Conservation (phyloP, 2,329 filamentous ascomycete genomes). For the Pyricularia grisea region DNA sequence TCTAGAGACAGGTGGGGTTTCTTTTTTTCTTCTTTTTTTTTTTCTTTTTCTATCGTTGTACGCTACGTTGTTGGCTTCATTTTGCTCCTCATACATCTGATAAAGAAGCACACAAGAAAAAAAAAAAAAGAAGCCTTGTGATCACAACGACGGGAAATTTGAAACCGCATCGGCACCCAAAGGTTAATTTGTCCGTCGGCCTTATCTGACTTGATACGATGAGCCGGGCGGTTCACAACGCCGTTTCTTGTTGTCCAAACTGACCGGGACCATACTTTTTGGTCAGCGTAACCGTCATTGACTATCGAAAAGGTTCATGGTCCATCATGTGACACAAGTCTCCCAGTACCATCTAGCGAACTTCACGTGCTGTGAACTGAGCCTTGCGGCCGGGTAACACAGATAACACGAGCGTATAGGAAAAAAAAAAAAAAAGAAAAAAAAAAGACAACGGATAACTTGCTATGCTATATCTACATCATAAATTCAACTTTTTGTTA, state of each 20-base stretch:
- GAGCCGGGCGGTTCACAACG: neutral
- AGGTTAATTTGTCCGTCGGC: neutral
- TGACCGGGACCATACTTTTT: neutral
- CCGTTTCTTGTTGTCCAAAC: neutral
- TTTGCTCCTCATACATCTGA: too few species aligned
- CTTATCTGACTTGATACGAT: neutral
- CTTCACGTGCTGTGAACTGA: neutral
- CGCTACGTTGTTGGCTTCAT: too few species aligned
- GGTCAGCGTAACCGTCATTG: neutral
- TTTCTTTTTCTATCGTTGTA: too few species aligned
- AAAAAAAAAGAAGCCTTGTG: neutral
- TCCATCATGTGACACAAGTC: neutral
- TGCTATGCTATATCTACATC: neutral
- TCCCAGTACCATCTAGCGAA: neutral
- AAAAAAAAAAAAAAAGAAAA: too few species aligned
- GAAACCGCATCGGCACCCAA: neutral
- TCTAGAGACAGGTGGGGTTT: neutral
- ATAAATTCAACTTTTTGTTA: neutral
- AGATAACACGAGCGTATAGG: neutral
- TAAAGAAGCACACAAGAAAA: too few species aligned
- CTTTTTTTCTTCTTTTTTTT: too few species aligned
- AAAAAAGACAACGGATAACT: neutral
- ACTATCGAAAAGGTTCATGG: neutral
- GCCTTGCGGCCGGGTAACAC: neutral
- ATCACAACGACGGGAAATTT: neutral